Base-by-base conservation (phyloP, 2,329 filamentous ascomycete species). In the Corinectria fuckeliana region DNA sequence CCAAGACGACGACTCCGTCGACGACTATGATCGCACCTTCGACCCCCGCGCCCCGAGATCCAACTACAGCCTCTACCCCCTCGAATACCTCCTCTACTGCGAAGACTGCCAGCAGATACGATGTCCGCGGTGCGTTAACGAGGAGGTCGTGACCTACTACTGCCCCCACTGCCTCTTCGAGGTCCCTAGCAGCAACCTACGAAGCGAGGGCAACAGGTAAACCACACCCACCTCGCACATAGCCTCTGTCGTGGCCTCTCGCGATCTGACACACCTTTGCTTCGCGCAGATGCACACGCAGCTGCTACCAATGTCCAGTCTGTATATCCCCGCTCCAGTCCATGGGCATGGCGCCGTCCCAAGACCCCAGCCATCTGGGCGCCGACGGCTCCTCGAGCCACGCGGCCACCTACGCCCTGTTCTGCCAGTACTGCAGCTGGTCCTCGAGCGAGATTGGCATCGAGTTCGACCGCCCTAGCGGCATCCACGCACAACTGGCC, bases 61-160 rank as follows among this genome's bases (percentile, higher is more conserved):
- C 58, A 95, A 93, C 75, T 98, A 92, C 81, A 93, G 92, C 66
- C 82, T 99, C 28, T 97, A 94, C 72, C 94, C 95, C 1, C 88
- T 97, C 42, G 94, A 98, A 72, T 89, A 97, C 73, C 85, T 99
- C 23, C 85, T 98, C 38, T 99, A 96, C 80, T 99, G 95, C 80
- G 94, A 97, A 74, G 95, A 98, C 75, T 99, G 95, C 76, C 92
- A 96, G 74, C 91, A 97, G 76, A 96, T 98, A 62, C 91, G 95
- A 67, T 99, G 95, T 74, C 91, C 92, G 5, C 85, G 93, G 78
- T 99, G 95, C 72, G 91, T 96, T 53, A 86, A 89, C 47, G 95
- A 99, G 74, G 95, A 99, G 78, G 93, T 97, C 55, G 88, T 96
- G 47, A 95, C 92, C 53, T 97, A 93, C 83, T 99, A 92, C 77